These are phyloP conservation scores for Microcyclospora pomicola DNA, from an alignment of 2,329 filamentous ascomycete species.

Conservation along the genomic window DNA sequence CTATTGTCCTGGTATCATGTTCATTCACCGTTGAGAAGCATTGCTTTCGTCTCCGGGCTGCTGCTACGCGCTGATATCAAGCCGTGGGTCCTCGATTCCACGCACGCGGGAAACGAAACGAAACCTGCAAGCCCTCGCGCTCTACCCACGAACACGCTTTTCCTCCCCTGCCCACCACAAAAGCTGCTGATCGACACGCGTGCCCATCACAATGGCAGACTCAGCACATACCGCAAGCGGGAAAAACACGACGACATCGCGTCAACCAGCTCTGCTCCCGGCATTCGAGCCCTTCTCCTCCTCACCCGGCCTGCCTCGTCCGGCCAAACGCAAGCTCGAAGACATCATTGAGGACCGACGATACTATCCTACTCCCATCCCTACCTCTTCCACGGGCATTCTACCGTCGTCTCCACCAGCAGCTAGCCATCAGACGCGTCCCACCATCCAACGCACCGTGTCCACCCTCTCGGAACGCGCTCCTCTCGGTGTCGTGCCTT, in stretches of 20 bases:
- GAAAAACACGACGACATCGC: constrained; percentile 10
- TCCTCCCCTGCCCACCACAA: not conserved
- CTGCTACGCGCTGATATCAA: no score
- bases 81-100: no score
- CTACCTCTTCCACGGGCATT: constrained; percentile 86
- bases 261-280: constrained; percentile 53
- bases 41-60: no score
- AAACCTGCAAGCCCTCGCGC: no score
- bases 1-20: no score
- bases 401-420: constrained; percentile 67
- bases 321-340: constrained; percentile 50
- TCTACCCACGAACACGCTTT: not conserved
- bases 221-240: constrained; percentile 7
- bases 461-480: constrained; percentile 61
- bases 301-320: constrained; percentile 56
- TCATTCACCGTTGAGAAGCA: no score
- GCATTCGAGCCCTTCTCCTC: constrained; percentile 71
- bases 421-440: constrained; percentile 35
- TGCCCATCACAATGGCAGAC: constrained; percentile 14
- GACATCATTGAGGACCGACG: constrained; percentile 40
- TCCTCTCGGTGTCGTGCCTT: constrained; percentile 72
- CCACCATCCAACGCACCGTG: constrained; percentile 44
- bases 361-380: constrained; percentile 79
- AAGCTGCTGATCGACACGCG: constrained; percentile 9
- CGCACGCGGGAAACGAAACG: no score